Evolutionary conservation across 345 rosid species (phyloP), one percentile per base, ranked within the genome.

Genomic region (Balakata baccata): DNA sequence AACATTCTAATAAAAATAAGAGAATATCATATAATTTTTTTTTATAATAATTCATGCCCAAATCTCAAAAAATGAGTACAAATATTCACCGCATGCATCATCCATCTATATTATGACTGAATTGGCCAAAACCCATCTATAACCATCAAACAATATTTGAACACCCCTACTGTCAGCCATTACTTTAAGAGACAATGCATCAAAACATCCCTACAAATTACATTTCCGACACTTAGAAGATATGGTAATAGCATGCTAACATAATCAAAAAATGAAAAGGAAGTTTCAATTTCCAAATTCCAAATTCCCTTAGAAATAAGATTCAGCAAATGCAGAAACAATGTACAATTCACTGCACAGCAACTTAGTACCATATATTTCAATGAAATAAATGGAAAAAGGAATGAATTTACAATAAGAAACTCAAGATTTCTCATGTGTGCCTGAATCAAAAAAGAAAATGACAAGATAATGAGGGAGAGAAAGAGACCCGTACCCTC

Each of bases 401-500:
- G 2, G 10, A 67, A 23, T 17, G 11, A 49, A 49, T n/a, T 47
- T 47, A 64, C 14, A 43, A 43, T 7, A 20, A 46, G 38, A 46
- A 66, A 49, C 11, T 49, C 56, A 66, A 14, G 10, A 65, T 34
- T 34, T 11, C 64, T 61, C 65, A 34, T 14, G 57, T 14, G n/a
- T 54, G 9, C n/a, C 8, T 16, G 46, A 63, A 9, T 29, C 34
- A 63, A 39, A 39, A 39, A 16, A 6, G 13, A 3, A 34, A 9
- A 17, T 3, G 2, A 22, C 20, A 20, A 47, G 23, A 43, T 20
- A 64, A n/a, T n/a, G n/a, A n/a, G 25, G 20, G 66, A 39, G 16
- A 65, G 37, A 22, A 46, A 45, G 13, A 66, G 17, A 6, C 54
- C 46, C 69, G 56, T 83, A 89, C 98, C 97, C 80, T 95, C 93